These are phyloP conservation scores for Penicillium sp. DNA, from an alignment of 2,329 filamentous ascomycete species.

Conservation along the genomic window DNA sequence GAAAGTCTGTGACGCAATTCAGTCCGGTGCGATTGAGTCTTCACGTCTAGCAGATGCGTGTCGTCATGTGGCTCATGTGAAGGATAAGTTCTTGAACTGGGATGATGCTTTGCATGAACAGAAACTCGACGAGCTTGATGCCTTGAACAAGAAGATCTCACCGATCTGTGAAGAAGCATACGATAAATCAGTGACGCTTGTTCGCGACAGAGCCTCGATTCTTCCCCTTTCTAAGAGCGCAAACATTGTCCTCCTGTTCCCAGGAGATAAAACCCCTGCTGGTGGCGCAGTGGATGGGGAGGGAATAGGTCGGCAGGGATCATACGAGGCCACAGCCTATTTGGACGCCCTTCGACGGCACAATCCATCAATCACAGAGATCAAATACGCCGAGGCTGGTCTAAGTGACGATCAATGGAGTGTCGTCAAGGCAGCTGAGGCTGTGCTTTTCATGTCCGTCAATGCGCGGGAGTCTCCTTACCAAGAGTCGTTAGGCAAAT, in stretches of 20 bases:
- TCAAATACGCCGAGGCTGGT: constrained; percentile 41
- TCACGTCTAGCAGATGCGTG: constrained; percentile 44
- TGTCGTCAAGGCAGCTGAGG: constrained; percentile 44
- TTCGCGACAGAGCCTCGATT: constrained; percentile 39
- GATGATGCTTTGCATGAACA: constrained; percentile 35
- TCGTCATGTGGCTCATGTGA: constrained; percentile 44
- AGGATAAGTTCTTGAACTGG: constrained; percentile 45
- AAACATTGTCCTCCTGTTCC: constrained; percentile 48
- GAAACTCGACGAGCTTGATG: constrained; percentile 26
- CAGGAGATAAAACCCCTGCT: constrained; percentile 41
- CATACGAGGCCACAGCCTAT: constrained; percentile 42
- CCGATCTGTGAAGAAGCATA: constrained; percentile 45
- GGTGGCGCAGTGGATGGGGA: constrained; percentile 50
- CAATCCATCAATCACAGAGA: constrained; percentile 37
- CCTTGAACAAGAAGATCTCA: constrained; percentile 35
- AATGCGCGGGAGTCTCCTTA: constrained; percentile 48
- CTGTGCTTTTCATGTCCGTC: constrained; percentile 48
- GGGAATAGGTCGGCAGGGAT: constrained; percentile 40
- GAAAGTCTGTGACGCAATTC: constrained; percentile 45
- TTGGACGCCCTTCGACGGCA: constrained; percentile 40
- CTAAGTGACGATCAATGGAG: constrained; percentile 42
- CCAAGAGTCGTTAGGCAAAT: constrained; percentile 44
- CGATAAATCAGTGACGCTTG: constrained; percentile 49
- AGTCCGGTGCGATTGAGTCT: constrained; percentile 42
- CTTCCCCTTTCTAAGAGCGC: constrained; percentile 40